Evolutionary conservation across 176 grass and related monocot species (phyloP), one percentile per base, ranked within the genome.

Genomic region (Ananas comosus): DNA sequence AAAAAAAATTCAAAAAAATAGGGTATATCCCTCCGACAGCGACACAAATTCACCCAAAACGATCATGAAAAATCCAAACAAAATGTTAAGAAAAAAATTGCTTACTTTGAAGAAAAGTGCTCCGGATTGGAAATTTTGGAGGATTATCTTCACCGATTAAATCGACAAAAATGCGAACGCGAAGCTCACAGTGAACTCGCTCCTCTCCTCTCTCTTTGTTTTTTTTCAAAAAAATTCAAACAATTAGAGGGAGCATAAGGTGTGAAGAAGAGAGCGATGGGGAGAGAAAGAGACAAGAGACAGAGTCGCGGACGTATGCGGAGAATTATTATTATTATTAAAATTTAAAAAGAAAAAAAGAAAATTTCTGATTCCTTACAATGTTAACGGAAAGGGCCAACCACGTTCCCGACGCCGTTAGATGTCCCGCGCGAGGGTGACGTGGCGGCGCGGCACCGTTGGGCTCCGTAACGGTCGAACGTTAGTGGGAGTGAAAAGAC

Each of bases 401-500:
- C 17, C 14, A 11, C 21, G 9, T 12, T 50, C 53, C 74, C 78
- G 79, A 82, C 79, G 74, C 51, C 83, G 83, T 81, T 53, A 73
- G 64, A 53, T 16, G 21, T 9, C 65, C 25, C 9, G 48, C 3
- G 33, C 1, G 27, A 67, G 6, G 65, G 48, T n/a, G 33, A 48
- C 33, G 65, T 49, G 65, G 22, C 66, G 58, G 22, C 21, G 56
- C 69, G 68, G 74, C 29, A 19, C 66, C 70, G 54, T 64, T 70
- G 65, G 19, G 24, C 69, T 50, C 57, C 33, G 65, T 83, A 88
- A 88, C 77, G 69, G 80, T 73, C 72, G 77, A 70, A 68, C 67
- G 21, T 12, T 48, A 53, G 71, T 71, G 18, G 75, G 33, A 42
- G 33, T 7, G 7, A 42, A 42, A 42, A 4, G 33, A 42, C 33